Evolutionary conservation across 2,329 filamentous ascomycete species (phyloP), one percentile per base, ranked within the genome.

Genomic region (Hortaea werneckii): DNA sequence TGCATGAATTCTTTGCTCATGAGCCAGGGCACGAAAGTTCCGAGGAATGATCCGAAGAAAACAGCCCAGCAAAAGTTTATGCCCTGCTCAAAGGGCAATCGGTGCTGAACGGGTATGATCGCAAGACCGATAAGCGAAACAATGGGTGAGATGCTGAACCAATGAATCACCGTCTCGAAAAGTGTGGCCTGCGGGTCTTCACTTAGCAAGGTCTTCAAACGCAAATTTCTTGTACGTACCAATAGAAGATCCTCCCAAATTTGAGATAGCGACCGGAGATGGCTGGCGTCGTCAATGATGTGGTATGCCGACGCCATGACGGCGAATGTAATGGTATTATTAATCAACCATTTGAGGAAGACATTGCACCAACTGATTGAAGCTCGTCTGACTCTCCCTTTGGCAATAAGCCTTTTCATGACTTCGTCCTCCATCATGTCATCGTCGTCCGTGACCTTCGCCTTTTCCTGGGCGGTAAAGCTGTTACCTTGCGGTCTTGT

Each of bases 301-400:
- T 9, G 37, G 30, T 34, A n/a, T n/a, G n/a, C 30, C 7, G 7
- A 34, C 7, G 7, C 30, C 30, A 34, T n/a, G n/a, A n/a, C 30
- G n/a, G 30, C 30, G n/a, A 34, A 34, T n/a, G 30, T n/a, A n/a
- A 34, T 34, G 30, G 7, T 44, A 27, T 46, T 41, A 20, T 48
- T 34, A n/a, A 53, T 29, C 4, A 49, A 20, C 49, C 51, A 53
- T 34, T 55, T 52, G 4, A 50, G 13, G 5, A 45, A 37, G n/a
- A 48, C 51, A 28, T 55, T 55, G 34, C 38, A 37, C 49, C 49
- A 50, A 9, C 41, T 49, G 9, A 55, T 37, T 3, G 51, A 47
- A 6, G 47, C 39, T 0, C 45, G 49, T 37, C 40, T 45, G 12
- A 53, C 43, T 41, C 51, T 51, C 20, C 50, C 53, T 43, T 53